Conservation (phyloP, 768 basidiomycete species). For the Podaxis pistillaris region DNA sequence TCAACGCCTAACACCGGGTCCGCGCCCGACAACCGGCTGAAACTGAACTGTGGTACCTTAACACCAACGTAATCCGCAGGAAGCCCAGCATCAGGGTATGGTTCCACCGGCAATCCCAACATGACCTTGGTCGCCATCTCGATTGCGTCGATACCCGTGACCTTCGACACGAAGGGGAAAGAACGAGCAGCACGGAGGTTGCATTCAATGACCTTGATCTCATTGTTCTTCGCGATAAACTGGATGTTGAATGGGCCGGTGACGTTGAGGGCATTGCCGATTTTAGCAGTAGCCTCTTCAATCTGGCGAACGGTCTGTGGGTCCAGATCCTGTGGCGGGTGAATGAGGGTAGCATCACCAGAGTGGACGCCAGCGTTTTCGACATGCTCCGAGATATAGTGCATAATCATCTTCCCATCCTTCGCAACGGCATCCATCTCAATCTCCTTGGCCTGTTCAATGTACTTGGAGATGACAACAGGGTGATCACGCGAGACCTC, state of each 20-base stretch:
- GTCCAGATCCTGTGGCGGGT: conserved; percentile 97
- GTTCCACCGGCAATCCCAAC: conserved; percentile 84
- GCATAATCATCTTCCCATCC: conserved; percentile 98
- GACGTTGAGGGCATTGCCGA: conserved; percentile 95
- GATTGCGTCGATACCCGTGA: conserved; percentile 96
- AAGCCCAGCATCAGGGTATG: conserved; percentile 87
- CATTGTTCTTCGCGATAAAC: conserved; percentile 99
- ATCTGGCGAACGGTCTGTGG: conserved; percentile 95
- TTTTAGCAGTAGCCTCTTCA: conserved; percentile 95
- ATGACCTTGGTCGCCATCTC: conserved; percentile 99
- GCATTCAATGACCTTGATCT: conserved; percentile 99
- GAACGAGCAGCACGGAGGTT: conserved; percentile 97
- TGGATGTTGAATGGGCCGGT: conserved; percentile 99
- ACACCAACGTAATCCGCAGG: conserved; percentile 95
- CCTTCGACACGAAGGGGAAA: conserved; percentile 99
- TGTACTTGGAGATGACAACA: conserved; percentile 98
- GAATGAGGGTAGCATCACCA: conserved; percentile 96
- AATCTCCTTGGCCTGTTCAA: conserved; percentile 99
- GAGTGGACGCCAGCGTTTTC: conserved; percentile 99
- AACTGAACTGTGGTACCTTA: conserved; percentile 99
- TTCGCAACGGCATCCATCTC: conserved; percentile 99
- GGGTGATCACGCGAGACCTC: conserved; percentile 89
- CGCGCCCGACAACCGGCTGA: conserved; percentile 93
- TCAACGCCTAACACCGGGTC: conserved; percentile 98
- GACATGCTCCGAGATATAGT: conserved; percentile 99